Conservation (phyloP, 108 stramenopile species). For the Seminavis robusta region DNA sequence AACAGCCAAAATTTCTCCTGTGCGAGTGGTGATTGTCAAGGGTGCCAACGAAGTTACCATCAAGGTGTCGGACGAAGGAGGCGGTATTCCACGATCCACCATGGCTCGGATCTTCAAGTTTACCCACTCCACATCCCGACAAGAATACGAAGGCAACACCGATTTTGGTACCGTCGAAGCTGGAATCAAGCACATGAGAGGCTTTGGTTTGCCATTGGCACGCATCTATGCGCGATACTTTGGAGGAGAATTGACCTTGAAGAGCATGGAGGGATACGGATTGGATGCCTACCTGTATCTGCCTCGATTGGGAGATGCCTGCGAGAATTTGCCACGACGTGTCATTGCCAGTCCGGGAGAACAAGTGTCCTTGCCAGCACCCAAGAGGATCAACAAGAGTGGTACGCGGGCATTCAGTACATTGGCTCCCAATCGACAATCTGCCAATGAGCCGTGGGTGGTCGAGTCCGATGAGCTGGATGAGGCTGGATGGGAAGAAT, state of each 20-base stretch:
- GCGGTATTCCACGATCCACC: conserved; percentile 93
- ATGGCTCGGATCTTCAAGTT: conserved; percentile 93
- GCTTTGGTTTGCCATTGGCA: conserved; percentile 96
- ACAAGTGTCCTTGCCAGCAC: conserved; percentile 54
- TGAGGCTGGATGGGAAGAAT: too few species aligned
- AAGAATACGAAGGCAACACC: conserved; percentile 48
- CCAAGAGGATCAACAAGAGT: conserved; percentile 6
- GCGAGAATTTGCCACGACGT: conserved; percentile 79
- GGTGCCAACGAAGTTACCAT: conserved; percentile 98
- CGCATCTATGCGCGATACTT: conserved; percentile 97
- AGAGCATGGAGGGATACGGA: conserved; percentile 98
- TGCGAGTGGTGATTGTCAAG: conserved; percentile 91
- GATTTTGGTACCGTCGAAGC: conserved; percentile 63
- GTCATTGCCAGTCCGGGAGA: conserved; percentile 79
- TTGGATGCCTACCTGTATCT: conserved; percentile 97
- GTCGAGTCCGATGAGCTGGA: too few species aligned
- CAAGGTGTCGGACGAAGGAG: conserved; percentile 95
- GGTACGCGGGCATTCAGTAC: too few species aligned
- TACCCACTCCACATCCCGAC: conserved; percentile 85
- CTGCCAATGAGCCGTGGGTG: too few species aligned
- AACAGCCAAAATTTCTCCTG: conserved; percentile 69
- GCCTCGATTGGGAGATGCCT: conserved; percentile 76
- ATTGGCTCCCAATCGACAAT: too few species aligned
- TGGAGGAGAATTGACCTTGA: conserved; percentile 95
- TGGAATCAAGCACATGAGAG: conserved; percentile 56